Evolutionary conservation across 2,329 filamentous ascomycete species (phyloP).

Genomic region (Tolypocladium cylindrosporum): DNA sequence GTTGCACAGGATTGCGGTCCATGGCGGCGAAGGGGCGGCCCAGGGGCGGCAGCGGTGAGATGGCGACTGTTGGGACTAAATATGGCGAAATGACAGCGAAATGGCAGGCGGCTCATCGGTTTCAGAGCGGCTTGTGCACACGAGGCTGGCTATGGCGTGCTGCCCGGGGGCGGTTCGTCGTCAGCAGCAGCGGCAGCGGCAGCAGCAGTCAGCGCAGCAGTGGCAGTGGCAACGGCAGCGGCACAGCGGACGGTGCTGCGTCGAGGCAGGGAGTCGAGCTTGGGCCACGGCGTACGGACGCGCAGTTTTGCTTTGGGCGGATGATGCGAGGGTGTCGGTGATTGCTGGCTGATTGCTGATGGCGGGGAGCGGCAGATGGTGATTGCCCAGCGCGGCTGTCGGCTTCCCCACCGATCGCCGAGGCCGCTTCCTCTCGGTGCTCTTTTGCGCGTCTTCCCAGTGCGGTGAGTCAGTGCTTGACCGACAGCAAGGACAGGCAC

Average conservation of each 20-base stretch:
- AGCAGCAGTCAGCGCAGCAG: no score
- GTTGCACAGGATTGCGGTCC: background rate
- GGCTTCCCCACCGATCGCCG: background rate
- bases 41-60: background rate
- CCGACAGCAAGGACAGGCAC: background rate
- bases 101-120: background rate
- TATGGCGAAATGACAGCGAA: background rate
- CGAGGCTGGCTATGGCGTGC: background rate
- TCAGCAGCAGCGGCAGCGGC: background rate
- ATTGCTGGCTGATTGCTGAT: background rate
- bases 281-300: background rate
- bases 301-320: background rate
- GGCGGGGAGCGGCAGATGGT: background rate
- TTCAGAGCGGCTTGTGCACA: background rate
- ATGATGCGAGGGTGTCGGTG: background rate
- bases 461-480: background rate
- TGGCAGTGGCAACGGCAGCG: background rate
- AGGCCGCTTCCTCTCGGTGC: background rate
- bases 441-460: background rate
- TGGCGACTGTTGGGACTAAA: slow-evolving; percentile 6
- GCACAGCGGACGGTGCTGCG: background rate
- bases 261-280: background rate
- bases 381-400: background rate
- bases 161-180: background rate
- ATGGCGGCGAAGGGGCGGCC: background rate